Evolutionary conservation across 257 asterid species (phyloP), one percentile per base, ranked within the genome.

Genomic region (Galeopsis tetrahit): DNA sequence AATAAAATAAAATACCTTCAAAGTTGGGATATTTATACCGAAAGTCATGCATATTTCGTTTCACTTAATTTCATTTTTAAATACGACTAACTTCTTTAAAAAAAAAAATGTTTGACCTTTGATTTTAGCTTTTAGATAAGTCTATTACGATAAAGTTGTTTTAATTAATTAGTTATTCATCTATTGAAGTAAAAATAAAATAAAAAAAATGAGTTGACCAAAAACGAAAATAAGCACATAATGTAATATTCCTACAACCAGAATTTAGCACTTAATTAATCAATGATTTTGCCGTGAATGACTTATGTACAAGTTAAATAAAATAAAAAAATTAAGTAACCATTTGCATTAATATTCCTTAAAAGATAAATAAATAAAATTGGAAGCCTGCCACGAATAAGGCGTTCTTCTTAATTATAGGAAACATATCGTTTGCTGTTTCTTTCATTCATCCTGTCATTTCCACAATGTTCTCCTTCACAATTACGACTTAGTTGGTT

Each of bases 371-470:
- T 69, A 63, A 70, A 31, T 33, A 53, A 56, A 28, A 9, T 39
- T 46, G 28, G 34, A 77, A 77, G 13, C 8, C 15, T 43, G 63
- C 66, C 81, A 77, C 60, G 67, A 60, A 3, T 34, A 10, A 34
- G 39, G 77, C 81, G 10, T 58, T 70, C 28, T 34, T 60, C 66
- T 31, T 33, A 46, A 59, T 60, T n/a, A 13, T 28, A 32, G 70
- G 67, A 14, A 44, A 63, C 64, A 43, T 36, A 57, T 9, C 10
- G 28, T 31, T 38, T 36, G 69, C 72, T 39, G 2, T 66, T 21
- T 8, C n/a, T 13, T 53, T 34, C 34, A 7, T 46, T 3, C 15
- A 11, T 46, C 15, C 10, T 46, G 52, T 46, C 11, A 46, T 10
- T 46, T 11, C 9, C 55, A 48, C 55, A 48, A 48, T 48, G 21